These are phyloP conservation scores for Lablab purpureus DNA, from an alignment of 306 rosid genomes.

Conservation along the genomic window DNA sequence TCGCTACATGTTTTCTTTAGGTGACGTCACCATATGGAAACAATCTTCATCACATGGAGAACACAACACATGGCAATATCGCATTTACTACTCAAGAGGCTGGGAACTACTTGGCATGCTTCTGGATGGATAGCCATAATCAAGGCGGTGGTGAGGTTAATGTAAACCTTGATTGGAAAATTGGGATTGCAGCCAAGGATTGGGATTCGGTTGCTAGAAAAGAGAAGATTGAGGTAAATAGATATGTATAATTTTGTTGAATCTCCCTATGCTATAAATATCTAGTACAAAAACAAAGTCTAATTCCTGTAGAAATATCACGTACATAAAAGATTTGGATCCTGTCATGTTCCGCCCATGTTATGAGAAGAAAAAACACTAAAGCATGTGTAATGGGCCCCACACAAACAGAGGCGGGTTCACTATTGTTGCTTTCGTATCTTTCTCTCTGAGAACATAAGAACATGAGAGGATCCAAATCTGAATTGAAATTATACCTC, in stretches of 20 bases:
- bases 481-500: constrained; percentile 18
- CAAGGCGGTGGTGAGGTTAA: constrained; percentile 55
- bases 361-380: background rate
- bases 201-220: constrained; percentile 97
- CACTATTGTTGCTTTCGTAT: background rate
- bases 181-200: constrained; percentile 94
- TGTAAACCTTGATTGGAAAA: constrained; percentile 93
- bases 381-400: background rate
- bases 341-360: background rate
- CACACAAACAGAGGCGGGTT: background rate
- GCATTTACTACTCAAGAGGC: constrained; percentile 90
- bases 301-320: background rate
- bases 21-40: constrained; percentile 94
- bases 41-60: constrained; percentile 69
- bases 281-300: background rate
- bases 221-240: constrained; percentile 88
- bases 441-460: constrained; percentile 8
- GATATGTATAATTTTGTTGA: constrained; percentile 16
- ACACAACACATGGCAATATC: constrained; percentile 79
- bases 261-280: background rate
- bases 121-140: constrained; percentile 65
- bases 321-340: constrained; percentile 19
- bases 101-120: constrained; percentile 91
- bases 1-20: constrained; percentile 52
- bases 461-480: constrained; percentile 19